Conservation (phyloP, 2,329 filamentous ascomycete genomes). For the Penicillium sp. region DNA sequence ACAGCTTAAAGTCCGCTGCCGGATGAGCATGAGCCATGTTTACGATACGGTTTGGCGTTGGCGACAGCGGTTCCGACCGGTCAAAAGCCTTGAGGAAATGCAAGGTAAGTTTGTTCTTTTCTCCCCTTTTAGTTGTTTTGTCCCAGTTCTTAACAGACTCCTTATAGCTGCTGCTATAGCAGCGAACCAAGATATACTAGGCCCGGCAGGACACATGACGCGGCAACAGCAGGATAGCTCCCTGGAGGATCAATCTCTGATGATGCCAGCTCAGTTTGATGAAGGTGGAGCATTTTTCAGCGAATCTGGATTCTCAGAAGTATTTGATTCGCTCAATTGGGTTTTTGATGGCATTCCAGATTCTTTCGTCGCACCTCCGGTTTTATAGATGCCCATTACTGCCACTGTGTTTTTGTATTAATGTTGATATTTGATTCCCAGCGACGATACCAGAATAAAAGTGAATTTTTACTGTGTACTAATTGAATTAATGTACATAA, state of each 20-base stretch:
- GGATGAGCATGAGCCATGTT: slow-evolving; percentile 64
- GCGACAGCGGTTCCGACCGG: slow-evolving; percentile 63
- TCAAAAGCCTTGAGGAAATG: slow-evolving; percentile 59
- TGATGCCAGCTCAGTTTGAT: slow-evolving; percentile 36
- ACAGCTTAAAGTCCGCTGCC: slow-evolving; percentile 60
- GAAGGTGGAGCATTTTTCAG: slow-evolving; percentile 38
- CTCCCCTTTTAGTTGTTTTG: slow-evolving; percentile 10
- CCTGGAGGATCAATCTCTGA: slow-evolving; percentile 31
- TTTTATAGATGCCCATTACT: slow-evolving; percentile 23
- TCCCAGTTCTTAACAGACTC: slow-evolving; percentile 16
- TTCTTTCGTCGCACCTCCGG: slow-evolving; percentile 44
- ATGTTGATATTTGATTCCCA: slow-evolving; percentile 6
- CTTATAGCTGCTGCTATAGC: slow-evolving; percentile 20
- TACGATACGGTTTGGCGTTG: slow-evolving; percentile 66
- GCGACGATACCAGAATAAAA: slow-evolving; percentile 16
- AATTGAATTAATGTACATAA: background rate
- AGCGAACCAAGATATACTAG: slow-evolving; percentile 38
- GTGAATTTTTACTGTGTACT: background rate
- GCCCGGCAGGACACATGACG: slow-evolving; percentile 24
- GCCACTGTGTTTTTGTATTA: background rate
- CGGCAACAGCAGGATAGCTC: slow-evolving; percentile 32
- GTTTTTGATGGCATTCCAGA: slow-evolving; percentile 82
- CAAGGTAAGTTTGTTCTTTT: slow-evolving; percentile 56
- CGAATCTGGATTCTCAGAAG: slow-evolving; percentile 59
- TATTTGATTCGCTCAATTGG: slow-evolving; percentile 90